Conservation (phyloP, 2,329 filamentous ascomycete genomes). For the Elsinoe necatrix region DNA sequence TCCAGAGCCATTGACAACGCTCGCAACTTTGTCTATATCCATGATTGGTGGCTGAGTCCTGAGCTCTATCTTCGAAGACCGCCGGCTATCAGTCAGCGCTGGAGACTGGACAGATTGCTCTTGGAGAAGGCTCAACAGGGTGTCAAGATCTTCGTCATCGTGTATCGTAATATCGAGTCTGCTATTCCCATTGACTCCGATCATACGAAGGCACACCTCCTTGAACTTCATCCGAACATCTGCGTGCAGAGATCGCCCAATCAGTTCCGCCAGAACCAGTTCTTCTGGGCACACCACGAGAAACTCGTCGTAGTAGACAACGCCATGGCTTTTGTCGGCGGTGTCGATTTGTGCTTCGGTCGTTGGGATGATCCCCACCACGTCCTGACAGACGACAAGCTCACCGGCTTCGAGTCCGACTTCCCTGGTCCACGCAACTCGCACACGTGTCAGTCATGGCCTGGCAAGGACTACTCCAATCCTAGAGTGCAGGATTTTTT, state of each 20-base stretch:
- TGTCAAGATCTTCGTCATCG: constrained; percentile 94
- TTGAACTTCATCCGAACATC: constrained; percentile 92
- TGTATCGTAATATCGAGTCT: constrained; percentile 95
- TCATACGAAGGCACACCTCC: constrained; percentile 91
- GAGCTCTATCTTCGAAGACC: constrained; percentile 92
- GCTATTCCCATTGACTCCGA: constrained; percentile 97
- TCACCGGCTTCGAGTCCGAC: constrained; percentile 81
- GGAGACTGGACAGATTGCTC: constrained; percentile 87
- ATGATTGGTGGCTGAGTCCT: constrained; percentile 98
- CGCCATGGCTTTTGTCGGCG: constrained; percentile 88
- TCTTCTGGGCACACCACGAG: constrained; percentile 98
- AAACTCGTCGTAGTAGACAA: constrained; percentile 97
- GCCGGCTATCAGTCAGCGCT: constrained; percentile 93
- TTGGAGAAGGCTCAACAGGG: constrained; percentile 89
- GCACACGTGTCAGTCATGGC: constrained; percentile 92
- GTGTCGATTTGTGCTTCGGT: constrained; percentile 93
- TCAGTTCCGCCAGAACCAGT: constrained; percentile 97
- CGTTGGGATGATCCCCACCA: constrained; percentile 97
- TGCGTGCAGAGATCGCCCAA: constrained; percentile 95
- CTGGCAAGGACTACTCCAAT: constrained; percentile 97
- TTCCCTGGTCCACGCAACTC: constrained; percentile 70
- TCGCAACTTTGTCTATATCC: constrained; percentile 95
- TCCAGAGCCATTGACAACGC: constrained; percentile 95
- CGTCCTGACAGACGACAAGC: constrained; percentile 81
- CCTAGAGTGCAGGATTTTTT: constrained; percentile 94